These are phyloP conservation scores for Neurospora sp. DNA, from an alignment of 495 filamentous ascomycete species.

Conservation along the genomic window DNA sequence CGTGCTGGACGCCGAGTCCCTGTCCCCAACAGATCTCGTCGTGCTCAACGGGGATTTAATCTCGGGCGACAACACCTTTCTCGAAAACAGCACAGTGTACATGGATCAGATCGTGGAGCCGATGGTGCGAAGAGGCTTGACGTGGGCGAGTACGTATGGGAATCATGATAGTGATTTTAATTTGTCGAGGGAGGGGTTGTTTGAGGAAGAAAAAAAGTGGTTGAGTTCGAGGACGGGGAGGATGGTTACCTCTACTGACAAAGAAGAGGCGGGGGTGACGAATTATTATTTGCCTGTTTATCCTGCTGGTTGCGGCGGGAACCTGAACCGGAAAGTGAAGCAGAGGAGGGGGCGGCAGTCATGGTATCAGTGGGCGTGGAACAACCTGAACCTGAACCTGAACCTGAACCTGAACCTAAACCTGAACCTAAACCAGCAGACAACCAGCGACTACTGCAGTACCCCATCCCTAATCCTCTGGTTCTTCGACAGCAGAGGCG, in stretches of 20 bases:
- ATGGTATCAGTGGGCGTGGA: neutral
- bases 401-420: neutral
- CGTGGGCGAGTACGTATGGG: constrained; percentile 64
- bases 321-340: neutral
- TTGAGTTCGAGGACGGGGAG: constrained; percentile 44
- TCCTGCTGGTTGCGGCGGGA: constrained; percentile 16
- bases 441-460: neutral
- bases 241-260: constrained; percentile 26
- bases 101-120: constrained; percentile 51
- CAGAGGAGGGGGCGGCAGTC: neutral
- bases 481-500: constrained; percentile 69
- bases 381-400: neutral
- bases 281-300: constrained; percentile 58
- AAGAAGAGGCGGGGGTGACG: constrained; percentile 44
- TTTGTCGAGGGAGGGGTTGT: constrained; percentile 43
- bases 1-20: constrained; percentile 46
- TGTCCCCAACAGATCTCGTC: constrained; percentile 40
- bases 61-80: constrained; percentile 53
- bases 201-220: constrained; percentile 44
- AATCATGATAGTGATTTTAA: constrained; percentile 63
- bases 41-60: constrained; percentile 69
- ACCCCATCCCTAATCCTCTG: constrained; percentile 47
- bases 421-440: neutral
- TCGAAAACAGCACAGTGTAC: constrained; percentile 47
- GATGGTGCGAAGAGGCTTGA: constrained; percentile 38